Evolutionary conservation across 106 monocot species (phyloP).

Genomic region (Amphibolis antarctica): DNA sequence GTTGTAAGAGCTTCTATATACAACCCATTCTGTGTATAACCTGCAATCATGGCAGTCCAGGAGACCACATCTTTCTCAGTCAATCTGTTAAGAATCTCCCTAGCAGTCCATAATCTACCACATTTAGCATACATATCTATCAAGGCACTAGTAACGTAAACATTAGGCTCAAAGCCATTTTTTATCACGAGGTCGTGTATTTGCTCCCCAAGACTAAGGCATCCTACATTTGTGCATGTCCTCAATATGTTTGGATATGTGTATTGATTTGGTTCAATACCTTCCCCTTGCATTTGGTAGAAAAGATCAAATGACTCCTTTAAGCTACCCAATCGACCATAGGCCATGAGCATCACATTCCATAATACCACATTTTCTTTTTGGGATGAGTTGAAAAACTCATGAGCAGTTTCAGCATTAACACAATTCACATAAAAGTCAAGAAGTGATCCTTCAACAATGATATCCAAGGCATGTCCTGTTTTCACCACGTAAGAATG

Average conservation of each 20-base stretch:
- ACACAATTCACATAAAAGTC: conserved; percentile 78
- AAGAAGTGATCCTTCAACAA: conserved; percentile 77
- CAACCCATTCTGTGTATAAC: conserved; percentile 54
- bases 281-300: conserved; percentile 41
- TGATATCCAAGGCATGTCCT: conserved; percentile 57
- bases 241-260: conserved; percentile 81
- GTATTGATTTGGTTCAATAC: conserved; percentile 48
- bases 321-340: conserved; percentile 50
- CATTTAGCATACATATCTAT: conserved; percentile 88
- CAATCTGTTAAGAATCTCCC: conserved; percentile 35
- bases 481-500: conserved; percentile 52
- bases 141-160: conserved; percentile 55
- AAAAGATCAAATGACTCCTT: conserved; percentile 48
- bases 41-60: conserved; percentile 92
- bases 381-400: conserved; percentile 33
- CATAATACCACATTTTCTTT: conserved; percentile 63
- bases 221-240: conserved; percentile 49
- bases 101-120: conserved; percentile 42
- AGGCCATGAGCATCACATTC: conserved; percentile 89
- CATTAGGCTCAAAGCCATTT: conserved; percentile 43
- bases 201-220: conserved; percentile 52
- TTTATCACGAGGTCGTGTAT: conserved; percentile 57
- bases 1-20: conserved; percentile 58
- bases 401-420: conserved; percentile 37
- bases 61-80: conserved; percentile 62